phyloP scores from a whole-genome alignment of 1,284 basidiomycete genomes.

The Anthracocystis walkeri region DNA sequence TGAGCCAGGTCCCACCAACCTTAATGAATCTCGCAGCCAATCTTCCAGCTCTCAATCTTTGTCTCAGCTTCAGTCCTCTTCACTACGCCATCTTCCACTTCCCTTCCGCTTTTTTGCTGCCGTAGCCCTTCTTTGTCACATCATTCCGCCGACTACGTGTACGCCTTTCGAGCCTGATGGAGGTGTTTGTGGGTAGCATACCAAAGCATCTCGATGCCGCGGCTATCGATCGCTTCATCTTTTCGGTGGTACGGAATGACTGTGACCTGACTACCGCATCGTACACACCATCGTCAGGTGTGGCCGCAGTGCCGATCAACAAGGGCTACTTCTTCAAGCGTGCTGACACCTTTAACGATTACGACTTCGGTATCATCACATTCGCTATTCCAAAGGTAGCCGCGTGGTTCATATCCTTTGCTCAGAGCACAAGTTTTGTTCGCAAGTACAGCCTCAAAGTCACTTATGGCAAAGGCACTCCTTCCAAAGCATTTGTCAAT shows the following conservation, averaged over 20 bases:
- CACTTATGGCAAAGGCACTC: not conserved
- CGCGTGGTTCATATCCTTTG: slow-evolving; percentile 22
- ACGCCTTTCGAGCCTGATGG: slow-evolving; percentile 10
- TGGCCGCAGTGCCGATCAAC: slow-evolving; percentile 8
- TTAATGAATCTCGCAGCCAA: not conserved
- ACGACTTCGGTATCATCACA: slow-evolving; percentile 24
- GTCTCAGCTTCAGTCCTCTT: no score
- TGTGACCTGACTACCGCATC: not conserved
- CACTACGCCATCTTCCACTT: not conserved
- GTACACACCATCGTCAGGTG: not conserved
- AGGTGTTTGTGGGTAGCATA: slow-evolving; percentile 17
- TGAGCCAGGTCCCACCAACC: not conserved
- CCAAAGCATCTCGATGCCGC: slow-evolving; percentile 3
- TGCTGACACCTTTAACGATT: not conserved
- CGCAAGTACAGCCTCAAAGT: slow-evolving; percentile 2
- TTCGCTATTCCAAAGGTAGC: slow-evolving; percentile 16
- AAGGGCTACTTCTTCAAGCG: slow-evolving; percentile 34
- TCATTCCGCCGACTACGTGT: no score
- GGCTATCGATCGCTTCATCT: slow-evolving; percentile 29
- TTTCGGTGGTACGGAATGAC: slow-evolving; percentile 11
- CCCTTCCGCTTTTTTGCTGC: not conserved
- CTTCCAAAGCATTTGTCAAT: slow-evolving; percentile 12
- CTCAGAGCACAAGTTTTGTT: slow-evolving; percentile 14
- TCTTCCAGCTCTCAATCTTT: no score
- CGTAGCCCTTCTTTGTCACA: not conserved